These are phyloP conservation scores for Arthrinium puccinioides DNA, from an alignment of 2,329 filamentous ascomycete genomes.

Conservation along the genomic window DNA sequence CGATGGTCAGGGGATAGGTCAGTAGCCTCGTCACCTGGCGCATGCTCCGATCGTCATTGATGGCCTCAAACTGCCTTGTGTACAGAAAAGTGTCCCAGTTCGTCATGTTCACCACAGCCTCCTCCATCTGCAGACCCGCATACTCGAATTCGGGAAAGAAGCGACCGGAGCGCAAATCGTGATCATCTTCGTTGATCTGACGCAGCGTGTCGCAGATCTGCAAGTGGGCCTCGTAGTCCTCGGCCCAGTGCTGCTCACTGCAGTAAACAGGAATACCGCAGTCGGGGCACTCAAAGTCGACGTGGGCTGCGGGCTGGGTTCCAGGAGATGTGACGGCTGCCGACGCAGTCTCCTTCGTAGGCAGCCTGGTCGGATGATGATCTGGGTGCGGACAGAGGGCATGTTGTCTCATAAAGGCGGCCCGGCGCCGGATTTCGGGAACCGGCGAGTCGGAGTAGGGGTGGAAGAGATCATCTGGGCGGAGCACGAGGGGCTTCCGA, in stretches of 20 bases:
- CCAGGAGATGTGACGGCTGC: constrained; percentile 48
- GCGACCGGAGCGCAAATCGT: constrained; percentile 83
- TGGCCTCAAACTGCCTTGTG: constrained; percentile 81
- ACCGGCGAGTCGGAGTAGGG: constrained; percentile 84
- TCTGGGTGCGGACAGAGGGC: constrained; percentile 88
- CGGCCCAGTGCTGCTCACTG: constrained; percentile 89
- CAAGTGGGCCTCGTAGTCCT: constrained; percentile 88
- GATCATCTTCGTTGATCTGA: constrained; percentile 97
- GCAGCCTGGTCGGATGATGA: constrained; percentile 67
- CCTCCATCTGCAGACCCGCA: constrained; percentile 81
- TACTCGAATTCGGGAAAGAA: constrained; percentile 94
- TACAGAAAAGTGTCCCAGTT: constrained; percentile 98
- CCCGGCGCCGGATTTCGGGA: constrained; percentile 77
- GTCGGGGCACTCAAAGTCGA: constrained; percentile 91
- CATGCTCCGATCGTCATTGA: constrained; percentile 86
- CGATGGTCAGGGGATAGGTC: constrained; percentile 90
- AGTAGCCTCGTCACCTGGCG: constrained; percentile 87
- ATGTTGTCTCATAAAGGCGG: constrained; percentile 86
- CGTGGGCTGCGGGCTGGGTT: constrained; percentile 48
- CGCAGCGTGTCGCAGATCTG: constrained; percentile 86
- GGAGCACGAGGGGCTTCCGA: constrained; percentile 34
- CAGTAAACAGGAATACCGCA: constrained; percentile 93
- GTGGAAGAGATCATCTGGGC: constrained; percentile 83
- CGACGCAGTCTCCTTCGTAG: constrained; percentile 58
- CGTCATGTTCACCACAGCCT: constrained; percentile 91